Evolutionary conservation across 148 eudicot species (phyloP), one percentile per base, ranked within the genome.

Genomic region (Talinum fruticosum): DNA sequence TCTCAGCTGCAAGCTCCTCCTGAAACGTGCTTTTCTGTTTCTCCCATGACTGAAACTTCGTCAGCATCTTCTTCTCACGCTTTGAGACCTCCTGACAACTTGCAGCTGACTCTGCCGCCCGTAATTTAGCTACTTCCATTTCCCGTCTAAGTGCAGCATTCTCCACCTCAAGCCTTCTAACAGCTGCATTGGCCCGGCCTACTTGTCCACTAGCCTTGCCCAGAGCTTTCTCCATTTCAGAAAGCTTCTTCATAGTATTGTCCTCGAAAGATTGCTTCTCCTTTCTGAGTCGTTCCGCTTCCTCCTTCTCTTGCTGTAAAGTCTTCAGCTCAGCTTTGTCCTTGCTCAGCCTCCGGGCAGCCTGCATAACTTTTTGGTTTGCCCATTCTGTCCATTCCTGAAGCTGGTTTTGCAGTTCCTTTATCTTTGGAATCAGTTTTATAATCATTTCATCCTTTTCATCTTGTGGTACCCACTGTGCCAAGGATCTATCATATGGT

Each of bases 361-460:
- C 98, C 84, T 93, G 96, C 94, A 91, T 91, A 64, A 93, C 92
- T 88, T 86, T 93, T 83, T 86, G 92, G 82, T 91, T 93, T 7
- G 94, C 92, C 98, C 98, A 93, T 71, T 93, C 96, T 10, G 93
- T 88, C 98, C 98, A 93, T 71, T 85, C 96, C 73, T 88, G 84
- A 65, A 93, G 81, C 76, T 89, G 90, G 81, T 78, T 88, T 78
- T 93, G 86, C 78, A 91, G 78, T 79, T 87, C 90, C 54, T 79
- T 83, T 8, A 87, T 79, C 81, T 84, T 84, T 47, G 96, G 90
- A 82, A 83, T 86, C 78, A 93, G 84, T 79, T 90, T 89, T 79
- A 85, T 35, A 72, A 91, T 86, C 88, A 85, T 81, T 82, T 89
- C 88, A 72, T 91, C 98, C 77, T 88, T 93, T 84, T 83, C 87